Percentiles rank a stretch among this genome's conserved stretches.
These are phyloP conservation scores for Diplodia scrobiculata DNA, from an alignment of 2,329 filamentous ascomycete species.

Conservation along the genomic window DNA sequence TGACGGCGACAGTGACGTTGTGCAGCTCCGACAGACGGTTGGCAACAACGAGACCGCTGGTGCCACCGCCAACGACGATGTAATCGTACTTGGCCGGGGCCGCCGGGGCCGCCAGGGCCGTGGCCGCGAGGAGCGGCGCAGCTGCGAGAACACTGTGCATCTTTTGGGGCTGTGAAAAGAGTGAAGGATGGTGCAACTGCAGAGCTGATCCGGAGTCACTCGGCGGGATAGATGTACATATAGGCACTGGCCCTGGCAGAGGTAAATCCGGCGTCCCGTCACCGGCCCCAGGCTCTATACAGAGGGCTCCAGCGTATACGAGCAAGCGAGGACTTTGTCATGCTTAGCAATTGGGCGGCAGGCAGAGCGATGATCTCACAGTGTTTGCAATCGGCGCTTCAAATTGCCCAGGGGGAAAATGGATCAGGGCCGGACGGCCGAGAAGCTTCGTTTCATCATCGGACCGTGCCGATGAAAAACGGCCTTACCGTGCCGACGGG, in stretches of 20 bases:
- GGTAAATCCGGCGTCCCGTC: conserved; percentile 11
- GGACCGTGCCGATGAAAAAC: conserved; percentile 24
- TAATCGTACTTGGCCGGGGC: conserved; percentile 34
- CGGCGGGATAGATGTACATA: neutral
- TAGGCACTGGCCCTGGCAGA: neutral
- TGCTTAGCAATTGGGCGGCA: conserved; percentile 15
- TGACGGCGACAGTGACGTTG: conserved; percentile 38
- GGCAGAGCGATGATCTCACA: conserved; percentile 2
- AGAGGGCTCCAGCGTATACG: conserved; percentile 16
- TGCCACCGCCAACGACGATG: conserved; percentile 37
- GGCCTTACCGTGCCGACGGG: neutral
- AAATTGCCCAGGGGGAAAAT: conserved; percentile 9
- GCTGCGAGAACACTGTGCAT: conserved; percentile 27
- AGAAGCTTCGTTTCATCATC: conserved; percentile 20
- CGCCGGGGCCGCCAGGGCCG: conserved; percentile 27
- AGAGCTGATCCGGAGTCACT: neutral
- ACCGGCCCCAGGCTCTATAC: conserved; percentile 7
- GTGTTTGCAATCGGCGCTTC: conserved; percentile 6
- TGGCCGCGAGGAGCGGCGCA: conserved; percentile 23
- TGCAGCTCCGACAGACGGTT: conserved; percentile 37
- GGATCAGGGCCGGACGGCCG: conserved; percentile 2
- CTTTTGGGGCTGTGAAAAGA: neutral
- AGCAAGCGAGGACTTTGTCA: conserved; percentile 14
- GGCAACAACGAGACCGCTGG: conserved; percentile 38
- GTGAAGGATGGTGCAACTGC: neutral